These are phyloP conservation scores for Ceratorhiza oryzae-sativae DNA, from an alignment of 1,284 basidiomycete genomes.

Conservation along the genomic window DNA sequence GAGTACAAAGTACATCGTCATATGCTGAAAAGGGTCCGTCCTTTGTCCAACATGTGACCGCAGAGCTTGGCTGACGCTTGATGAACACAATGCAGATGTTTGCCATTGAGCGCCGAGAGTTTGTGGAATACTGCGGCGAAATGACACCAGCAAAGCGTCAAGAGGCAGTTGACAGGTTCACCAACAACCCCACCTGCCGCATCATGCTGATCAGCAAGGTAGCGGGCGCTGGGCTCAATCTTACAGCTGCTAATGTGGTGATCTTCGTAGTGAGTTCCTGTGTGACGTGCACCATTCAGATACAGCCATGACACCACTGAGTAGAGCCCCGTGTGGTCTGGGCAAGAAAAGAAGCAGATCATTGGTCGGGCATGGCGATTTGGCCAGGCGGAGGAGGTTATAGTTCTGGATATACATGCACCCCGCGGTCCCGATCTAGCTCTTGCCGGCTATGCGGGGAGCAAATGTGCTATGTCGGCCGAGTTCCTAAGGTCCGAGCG, in stretches of 20 bases:
- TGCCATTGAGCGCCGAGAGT: not conserved
- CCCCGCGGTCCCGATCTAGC: conserved; percentile 11
- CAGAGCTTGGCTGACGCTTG: not conserved
- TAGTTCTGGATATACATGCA: not conserved
- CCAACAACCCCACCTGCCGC: not conserved
- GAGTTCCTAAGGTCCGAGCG: not conserved
- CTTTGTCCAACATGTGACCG: not conserved
- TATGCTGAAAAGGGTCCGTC: not conserved
- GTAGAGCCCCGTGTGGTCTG: conserved; percentile 29
- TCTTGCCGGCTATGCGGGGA: conserved; percentile 1
- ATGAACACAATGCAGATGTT: not conserved
- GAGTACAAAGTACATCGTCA: not conserved
- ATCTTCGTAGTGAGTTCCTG: conserved; percentile 16
- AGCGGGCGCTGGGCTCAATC: conserved; percentile 17
- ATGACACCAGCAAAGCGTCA: not conserved
- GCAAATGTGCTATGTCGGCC: not conserved
- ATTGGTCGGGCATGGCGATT: conserved; percentile 3
- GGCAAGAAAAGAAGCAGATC: conserved; percentile 12
- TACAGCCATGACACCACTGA: not conserved
- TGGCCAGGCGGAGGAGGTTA: conserved; percentile 11
- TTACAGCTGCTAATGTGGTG: not conserved
- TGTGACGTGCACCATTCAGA: not conserved
- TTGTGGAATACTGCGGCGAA: not conserved
- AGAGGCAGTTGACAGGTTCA: not conserved
- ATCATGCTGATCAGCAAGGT: conserved; percentile 36